Base-by-base conservation (phyloP, 441 rosid species). In the Erodium trifolium region DNA sequence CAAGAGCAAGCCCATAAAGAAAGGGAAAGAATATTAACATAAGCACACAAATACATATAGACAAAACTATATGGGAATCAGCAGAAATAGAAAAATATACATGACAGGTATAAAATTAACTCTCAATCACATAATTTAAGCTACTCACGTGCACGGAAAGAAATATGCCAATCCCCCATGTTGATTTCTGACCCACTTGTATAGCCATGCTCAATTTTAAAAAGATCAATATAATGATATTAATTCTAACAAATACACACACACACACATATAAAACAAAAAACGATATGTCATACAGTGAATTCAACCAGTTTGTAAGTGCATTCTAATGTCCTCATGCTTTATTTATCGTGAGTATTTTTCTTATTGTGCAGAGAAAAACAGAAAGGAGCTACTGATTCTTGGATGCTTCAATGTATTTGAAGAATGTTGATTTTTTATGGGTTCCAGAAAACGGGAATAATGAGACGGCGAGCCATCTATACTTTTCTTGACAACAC, bases 1-100 rank as follows among this genome's bases (percentile, higher is more conserved):
- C 62, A 69, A 34, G 66, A 66, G 69, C 75, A 64, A 87, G 73
- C 66, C 72, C 43, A 71, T 17, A 57, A 27, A 68, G 18, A 57
- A 27, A 68, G 34, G 65, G 27, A 45, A 35, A 45, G 63, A 60
- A 19, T 18, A 3, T 23, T 18, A 60, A 19, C 27, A 60, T 2
- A 59, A 18, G 11, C 10, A 59, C 1, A 60, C 12, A 23, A 9
- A 60, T 18, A 57, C 27, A 57, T 17, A 18, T 35, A 18, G 64
- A 23, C 35, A 60, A 60, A 13, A 60, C 12, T 60, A 18, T 8
- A 57, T 9, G 5, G 17, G 18, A 53, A 53, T 4, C 60, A 16
- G 60, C 60, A 53, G 9, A 53, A 53, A 6, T 53, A 14, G 23
- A 53, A 53, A 53, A 16, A 8, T 17, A 53, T 16, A 57, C 63